A percentile compares a stretch with the other conserved stretches of the same genome.
Evolutionary conservation across 164 flowering plant species (phyloP).

Genomic region (Annona cherimola): DNA sequence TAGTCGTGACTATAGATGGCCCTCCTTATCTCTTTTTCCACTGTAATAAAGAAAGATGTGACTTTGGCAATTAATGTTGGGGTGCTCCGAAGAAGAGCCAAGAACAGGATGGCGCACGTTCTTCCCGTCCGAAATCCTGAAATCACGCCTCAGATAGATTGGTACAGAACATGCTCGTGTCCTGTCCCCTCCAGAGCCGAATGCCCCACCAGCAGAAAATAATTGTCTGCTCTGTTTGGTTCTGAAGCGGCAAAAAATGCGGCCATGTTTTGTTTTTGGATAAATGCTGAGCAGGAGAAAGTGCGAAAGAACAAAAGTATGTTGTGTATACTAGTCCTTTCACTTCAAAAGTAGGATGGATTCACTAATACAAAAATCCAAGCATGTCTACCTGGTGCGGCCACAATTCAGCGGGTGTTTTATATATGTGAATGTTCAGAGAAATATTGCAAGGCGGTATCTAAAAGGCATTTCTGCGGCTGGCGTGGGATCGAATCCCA

Average conservation of each 20-base stretch:
- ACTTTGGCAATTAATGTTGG: neutral
- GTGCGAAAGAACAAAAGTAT: neutral
- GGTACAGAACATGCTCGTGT: neutral
- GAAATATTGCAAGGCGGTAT: neutral
- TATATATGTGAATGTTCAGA: too few relatives aligned
- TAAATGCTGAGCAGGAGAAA: neutral
- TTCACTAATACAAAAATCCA: too few relatives aligned
- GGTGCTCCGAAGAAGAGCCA: neutral
- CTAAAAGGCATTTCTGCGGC: too few relatives aligned
- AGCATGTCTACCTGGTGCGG: too few relatives aligned
- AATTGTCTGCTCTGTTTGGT: neutral
- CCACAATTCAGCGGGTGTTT: too few relatives aligned
- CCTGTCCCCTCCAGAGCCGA: neutral
- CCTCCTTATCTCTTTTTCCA: too few relatives aligned
- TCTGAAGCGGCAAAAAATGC: neutral
- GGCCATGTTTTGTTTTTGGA: neutral
- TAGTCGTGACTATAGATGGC: too few relatives aligned
- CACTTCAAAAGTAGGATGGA: too few relatives aligned
- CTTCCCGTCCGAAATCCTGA: neutral
- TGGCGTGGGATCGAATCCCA: too few relatives aligned
- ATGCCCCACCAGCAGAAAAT: neutral
- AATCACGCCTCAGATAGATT: neutral
- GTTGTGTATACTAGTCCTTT: too few relatives aligned
- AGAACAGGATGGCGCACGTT: neutral
- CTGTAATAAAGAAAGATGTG: neutral